These are phyloP conservation scores for Xylaria venustula DNA, from an alignment of 495 filamentous ascomycete genomes.

Conservation along the genomic window DNA sequence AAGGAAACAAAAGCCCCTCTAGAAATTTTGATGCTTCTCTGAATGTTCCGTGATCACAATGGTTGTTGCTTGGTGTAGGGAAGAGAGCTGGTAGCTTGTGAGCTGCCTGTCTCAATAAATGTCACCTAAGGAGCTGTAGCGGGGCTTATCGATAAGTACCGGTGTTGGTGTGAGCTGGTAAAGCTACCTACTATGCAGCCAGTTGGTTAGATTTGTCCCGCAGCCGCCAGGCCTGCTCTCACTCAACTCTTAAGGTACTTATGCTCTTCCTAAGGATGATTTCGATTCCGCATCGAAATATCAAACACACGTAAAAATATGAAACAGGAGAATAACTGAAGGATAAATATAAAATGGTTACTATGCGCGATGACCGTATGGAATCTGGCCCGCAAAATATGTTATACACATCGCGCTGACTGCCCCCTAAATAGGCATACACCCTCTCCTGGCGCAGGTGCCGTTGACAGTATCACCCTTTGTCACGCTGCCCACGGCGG, in stretches of 20 bases:
- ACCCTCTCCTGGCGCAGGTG: slow-evolving; percentile 87
- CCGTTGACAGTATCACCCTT: slow-evolving; percentile 93
- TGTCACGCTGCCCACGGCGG: slow-evolving; percentile 83
- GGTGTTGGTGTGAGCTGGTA: background rate
- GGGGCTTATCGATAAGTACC: slow-evolving; percentile 12
- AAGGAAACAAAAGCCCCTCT: no score
- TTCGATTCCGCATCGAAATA: no score
- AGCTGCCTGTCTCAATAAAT: background rate
- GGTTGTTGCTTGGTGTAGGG: no score
- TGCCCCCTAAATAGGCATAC: slow-evolving; percentile 58
- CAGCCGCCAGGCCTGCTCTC: background rate
- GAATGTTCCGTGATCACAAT: no score
- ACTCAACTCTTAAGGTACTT: no score
- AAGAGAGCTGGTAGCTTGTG: no score
- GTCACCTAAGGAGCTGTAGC: background rate
- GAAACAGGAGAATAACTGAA: background rate
- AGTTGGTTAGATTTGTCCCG: background rate
- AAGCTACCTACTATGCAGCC: no score
- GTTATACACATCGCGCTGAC: background rate
- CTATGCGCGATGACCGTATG: slow-evolving; percentile 51
- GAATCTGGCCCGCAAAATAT: background rate
- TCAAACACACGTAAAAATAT: no score
- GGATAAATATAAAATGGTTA: slow-evolving; percentile 17
- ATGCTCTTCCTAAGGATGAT: no score
- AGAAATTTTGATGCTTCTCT: no score